Evolutionary conservation across 2,329 filamentous ascomycete species (phyloP), one percentile per base, ranked within the genome.

Genomic region (Fusarium sp.): DNA sequence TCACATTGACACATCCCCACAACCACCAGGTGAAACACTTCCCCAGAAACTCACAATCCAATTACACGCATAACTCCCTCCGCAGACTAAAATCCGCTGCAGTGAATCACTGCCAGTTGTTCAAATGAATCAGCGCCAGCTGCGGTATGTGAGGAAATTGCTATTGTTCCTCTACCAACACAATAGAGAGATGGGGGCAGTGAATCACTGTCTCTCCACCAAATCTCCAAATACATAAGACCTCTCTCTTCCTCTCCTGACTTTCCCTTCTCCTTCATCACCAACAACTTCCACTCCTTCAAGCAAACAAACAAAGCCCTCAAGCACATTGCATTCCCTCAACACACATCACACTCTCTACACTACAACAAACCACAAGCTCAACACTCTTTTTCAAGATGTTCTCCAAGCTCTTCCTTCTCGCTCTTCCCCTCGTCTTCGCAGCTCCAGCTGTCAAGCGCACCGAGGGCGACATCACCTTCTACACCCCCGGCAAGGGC

Each of bases 401-500:
- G 77, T 40, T 75, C 52, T 56, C 66, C 64, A 63, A 72, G 62
- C 60, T 72, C 63, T 60, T 73, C 53, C 52, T 79, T 33, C 58
- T 76, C 35, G 69, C 71, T 33, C 73, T 77, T 37, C 66, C 76
- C 54, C 33, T 73, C 40, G 54, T 64, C 60, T 25, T 66, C 61
- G 72, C 76, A 35, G 64, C 71, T 5, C 74, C 76, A 10, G 43
- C 57, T 30, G 30, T 69, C 54, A 52, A 60, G 25, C 67, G 54
- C 53, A 35, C 19, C 28, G n/a, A 46, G 6, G 76, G 75, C 43
- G 52, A 68, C 8, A 60, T 77, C 57, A 79, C 76, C 43, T 95
- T 91, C 83, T 95, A 93, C 80, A 83, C 84, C 23, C 88, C 92
- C 0, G 85, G 81, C 7, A 85, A 94, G 8, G 93, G 93, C 18